Conservation (phyloP, 345 rosid genomes). For the Firmiana major region DNA sequence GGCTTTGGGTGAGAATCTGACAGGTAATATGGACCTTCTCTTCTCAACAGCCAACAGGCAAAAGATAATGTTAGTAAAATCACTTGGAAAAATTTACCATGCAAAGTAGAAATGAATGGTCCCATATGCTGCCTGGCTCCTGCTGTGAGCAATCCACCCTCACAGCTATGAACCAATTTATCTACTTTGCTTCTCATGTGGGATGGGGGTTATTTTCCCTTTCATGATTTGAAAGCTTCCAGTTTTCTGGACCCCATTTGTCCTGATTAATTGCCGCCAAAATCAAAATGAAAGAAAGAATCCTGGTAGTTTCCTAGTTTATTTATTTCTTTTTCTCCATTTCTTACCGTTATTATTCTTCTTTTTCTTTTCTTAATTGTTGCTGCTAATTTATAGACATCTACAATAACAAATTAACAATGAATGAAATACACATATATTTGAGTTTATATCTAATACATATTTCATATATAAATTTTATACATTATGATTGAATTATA, state of each 20-base stretch:
- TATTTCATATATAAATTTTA: no score
- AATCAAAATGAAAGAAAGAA: background rate
- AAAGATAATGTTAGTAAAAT: background rate
- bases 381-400: no score
- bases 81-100: background rate
- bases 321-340: no score
- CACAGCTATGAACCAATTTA: background rate
- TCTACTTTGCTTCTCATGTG: background rate
- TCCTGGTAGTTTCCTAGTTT: no score
- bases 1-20: constrained; percentile 5
- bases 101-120: background rate
- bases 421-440: no score
- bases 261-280: background rate
- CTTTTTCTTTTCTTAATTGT: no score
- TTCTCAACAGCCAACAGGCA: background rate
- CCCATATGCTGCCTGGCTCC: background rate
- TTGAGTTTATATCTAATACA: no score
- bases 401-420: no score
- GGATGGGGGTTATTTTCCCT: background rate
- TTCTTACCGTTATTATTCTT: no score
- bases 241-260: background rate
- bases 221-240: background rate
- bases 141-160: background rate
- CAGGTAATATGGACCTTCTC: constrained; percentile 11
- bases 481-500: no score